Conservation (phyloP, 2,329 filamentous ascomycete genomes). For the Orbilia blumenaviensis region DNA sequence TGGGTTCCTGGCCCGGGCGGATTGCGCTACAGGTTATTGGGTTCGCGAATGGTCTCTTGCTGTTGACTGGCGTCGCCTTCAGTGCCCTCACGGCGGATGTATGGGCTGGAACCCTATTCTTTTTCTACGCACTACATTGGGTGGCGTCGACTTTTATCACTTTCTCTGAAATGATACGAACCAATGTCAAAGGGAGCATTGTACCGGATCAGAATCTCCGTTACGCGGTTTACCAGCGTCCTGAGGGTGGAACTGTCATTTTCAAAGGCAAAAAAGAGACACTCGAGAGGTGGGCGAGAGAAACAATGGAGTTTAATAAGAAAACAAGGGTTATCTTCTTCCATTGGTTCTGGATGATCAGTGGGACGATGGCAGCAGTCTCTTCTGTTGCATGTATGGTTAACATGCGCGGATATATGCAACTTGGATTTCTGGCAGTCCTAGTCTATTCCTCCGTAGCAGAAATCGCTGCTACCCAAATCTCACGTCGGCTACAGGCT, state of each 20-base stretch:
- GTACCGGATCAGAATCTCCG: slow-evolving; percentile 50
- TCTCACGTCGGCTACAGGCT: slow-evolving; percentile 57
- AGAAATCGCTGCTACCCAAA: slow-evolving; percentile 58
- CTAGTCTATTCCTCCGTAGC: slow-evolving; percentile 58
- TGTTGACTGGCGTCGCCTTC: slow-evolving; percentile 57
- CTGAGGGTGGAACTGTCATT: slow-evolving; percentile 59
- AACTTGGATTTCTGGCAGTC: slow-evolving; percentile 58
- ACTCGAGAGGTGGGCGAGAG: slow-evolving; percentile 59
- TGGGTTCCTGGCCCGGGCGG: slow-evolving; percentile 52
- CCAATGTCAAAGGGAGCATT: slow-evolving; percentile 51
- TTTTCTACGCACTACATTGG: slow-evolving; percentile 59
- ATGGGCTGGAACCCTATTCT: slow-evolving; percentile 59
- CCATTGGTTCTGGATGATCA: slow-evolving; percentile 59
- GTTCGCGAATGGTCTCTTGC: slow-evolving; percentile 57
- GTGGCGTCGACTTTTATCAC: slow-evolving; percentile 57
- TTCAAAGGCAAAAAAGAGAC: slow-evolving; percentile 59
- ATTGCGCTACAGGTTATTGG: slow-evolving; percentile 56
- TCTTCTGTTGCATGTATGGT: slow-evolving; percentile 60
- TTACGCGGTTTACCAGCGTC: slow-evolving; percentile 59
- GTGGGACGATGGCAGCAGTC: slow-evolving; percentile 58
- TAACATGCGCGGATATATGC: slow-evolving; percentile 59
- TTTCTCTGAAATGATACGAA: slow-evolving; percentile 56
- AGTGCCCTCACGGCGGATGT: slow-evolving; percentile 58
- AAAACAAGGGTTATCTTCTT: slow-evolving; percentile 46
- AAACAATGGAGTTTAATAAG: slow-evolving; percentile 58